These are phyloP conservation scores for Paecilomyces dactylethromorphus DNA, from an alignment of 2,329 filamentous ascomycete species.

Conservation along the genomic window DNA sequence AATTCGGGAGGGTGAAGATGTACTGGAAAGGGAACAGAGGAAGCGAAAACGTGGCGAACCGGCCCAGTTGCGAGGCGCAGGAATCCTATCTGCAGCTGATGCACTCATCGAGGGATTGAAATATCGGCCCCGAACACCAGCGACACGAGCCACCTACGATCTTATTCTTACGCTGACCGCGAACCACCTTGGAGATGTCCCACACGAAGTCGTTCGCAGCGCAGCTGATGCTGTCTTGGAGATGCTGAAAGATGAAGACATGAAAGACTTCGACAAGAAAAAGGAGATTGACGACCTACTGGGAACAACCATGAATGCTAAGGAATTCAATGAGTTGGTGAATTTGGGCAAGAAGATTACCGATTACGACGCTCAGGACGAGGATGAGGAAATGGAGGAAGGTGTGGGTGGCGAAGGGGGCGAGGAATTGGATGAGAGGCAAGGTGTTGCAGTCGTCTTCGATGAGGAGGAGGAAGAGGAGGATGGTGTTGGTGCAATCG, in stretches of 20 bases:
- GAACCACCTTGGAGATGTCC: conserved; percentile 82
- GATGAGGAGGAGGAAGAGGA: conserved; percentile 87
- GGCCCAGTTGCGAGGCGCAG: conserved; percentile 62
- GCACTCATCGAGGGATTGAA: conserved; percentile 83
- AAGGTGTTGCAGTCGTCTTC: conserved; percentile 96
- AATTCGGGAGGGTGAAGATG: conserved; percentile 73
- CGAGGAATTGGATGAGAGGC: conserved; percentile 80
- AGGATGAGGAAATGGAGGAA: conserved; percentile 79
- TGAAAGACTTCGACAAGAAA: conserved; percentile 98
- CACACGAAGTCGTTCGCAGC: conserved; percentile 84
- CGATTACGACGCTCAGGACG: conserved; percentile 93
- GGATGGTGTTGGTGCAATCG: conserved; percentile 66
- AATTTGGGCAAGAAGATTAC: conserved; percentile 98
- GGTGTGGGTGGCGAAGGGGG: conserved; percentile 59
- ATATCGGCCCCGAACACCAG: conserved; percentile 85
- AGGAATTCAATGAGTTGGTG: conserved; percentile 94
- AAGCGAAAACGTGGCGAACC: conserved; percentile 75
- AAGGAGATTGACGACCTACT: conserved; percentile 93
- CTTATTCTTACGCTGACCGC: conserved; percentile 88
- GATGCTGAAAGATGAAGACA: conserved; percentile 84
- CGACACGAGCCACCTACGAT: conserved; percentile 88
- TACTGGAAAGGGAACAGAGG: conserved; percentile 74
- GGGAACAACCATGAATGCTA: conserved; percentile 71
- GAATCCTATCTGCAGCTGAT: conserved; percentile 77
- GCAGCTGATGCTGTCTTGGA: conserved; percentile 89